A percentile compares a stretch with the other conserved stretches of the same genome.
Evolutionary conservation across 495 filamentous ascomycete genomes (phyloP).

Genomic region (Penicillium manginii): DNA sequence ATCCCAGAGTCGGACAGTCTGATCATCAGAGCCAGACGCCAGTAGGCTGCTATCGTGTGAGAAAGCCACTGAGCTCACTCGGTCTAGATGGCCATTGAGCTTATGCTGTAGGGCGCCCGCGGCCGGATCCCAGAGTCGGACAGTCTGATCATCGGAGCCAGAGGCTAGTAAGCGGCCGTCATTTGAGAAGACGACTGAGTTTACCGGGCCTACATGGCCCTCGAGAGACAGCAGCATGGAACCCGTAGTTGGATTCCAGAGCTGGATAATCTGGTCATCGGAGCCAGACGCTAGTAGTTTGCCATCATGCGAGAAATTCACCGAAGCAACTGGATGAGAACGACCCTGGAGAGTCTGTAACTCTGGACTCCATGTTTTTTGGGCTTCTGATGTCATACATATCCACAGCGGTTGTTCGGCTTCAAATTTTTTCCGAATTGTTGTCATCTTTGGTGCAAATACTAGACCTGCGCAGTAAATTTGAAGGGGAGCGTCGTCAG

Average conservation of each 20-base stretch:
- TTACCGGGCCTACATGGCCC: background rate
- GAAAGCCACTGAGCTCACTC: slow-evolving; percentile 24
- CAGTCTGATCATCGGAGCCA: no score
- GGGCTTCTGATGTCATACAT: background rate
- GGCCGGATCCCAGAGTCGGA: background rate
- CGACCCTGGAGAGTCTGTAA: background rate
- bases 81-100: background rate
- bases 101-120: background rate
- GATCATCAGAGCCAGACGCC: slow-evolving; percentile 1
- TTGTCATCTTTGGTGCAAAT: background rate
- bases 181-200: background rate
- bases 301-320: background rate
- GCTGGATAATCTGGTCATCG: background rate
- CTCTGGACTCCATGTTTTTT: background rate
- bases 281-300: background rate
- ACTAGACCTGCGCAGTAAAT: background rate
- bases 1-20: slow-evolving; percentile 35
- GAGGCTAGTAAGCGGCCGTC: background rate
- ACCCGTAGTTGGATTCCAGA: background rate
- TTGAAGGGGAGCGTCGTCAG: background rate
- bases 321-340: background rate
- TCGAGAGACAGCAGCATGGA: background rate
- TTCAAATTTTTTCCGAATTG: background rate
- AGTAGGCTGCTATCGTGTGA: slow-evolving; percentile 34
- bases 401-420: background rate